Percentiles rank a stretch among this genome's conserved stretches.
phyloP scores from a whole-genome alignment of 805 yeast species.

The Maudiozyma pseudohumilis region DNA sequence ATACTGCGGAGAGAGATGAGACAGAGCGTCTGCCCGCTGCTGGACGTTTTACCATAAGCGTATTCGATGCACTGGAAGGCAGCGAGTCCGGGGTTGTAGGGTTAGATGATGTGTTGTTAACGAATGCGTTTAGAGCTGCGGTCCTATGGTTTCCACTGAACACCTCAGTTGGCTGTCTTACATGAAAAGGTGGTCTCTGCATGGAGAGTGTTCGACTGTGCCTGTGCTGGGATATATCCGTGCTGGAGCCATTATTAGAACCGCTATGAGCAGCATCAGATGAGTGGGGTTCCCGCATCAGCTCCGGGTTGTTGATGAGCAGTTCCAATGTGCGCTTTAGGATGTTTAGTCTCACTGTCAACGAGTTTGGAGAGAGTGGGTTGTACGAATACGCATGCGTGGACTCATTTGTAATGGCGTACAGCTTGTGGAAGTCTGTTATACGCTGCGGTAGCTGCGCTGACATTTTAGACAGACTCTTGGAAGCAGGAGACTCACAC shows the following conservation, averaged over 20 bases:
- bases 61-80: neutral
- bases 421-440: slow-evolving; percentile 29
- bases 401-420: slow-evolving; percentile 63
- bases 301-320: slow-evolving; percentile 46
- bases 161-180: slow-evolving; percentile 5
- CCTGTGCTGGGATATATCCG: no score
- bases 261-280: no score
- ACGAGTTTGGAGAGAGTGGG: slow-evolving; percentile 65
- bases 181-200: slow-evolving; percentile 1
- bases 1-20: neutral
- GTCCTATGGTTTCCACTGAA: slow-evolving; percentile 1
- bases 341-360: slow-evolving; percentile 63
- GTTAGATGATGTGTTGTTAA: slow-evolving; percentile 8
- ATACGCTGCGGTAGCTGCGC: slow-evolving; percentile 1
- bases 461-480: no score
- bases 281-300: slow-evolving; percentile 12
- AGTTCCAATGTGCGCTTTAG: slow-evolving; percentile 66
- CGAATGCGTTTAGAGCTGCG: slow-evolving; percentile 22
- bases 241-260: no score
- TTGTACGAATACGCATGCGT: slow-evolving; percentile 79
- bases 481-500: no score
- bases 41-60: neutral
- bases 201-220: no score
- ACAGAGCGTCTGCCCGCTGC: slow-evolving; percentile 1
- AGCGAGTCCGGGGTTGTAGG: neutral